phyloP scores from a whole-genome alignment of 2,329 filamentous ascomycete species.

The Rutstroemia sp. region DNA sequence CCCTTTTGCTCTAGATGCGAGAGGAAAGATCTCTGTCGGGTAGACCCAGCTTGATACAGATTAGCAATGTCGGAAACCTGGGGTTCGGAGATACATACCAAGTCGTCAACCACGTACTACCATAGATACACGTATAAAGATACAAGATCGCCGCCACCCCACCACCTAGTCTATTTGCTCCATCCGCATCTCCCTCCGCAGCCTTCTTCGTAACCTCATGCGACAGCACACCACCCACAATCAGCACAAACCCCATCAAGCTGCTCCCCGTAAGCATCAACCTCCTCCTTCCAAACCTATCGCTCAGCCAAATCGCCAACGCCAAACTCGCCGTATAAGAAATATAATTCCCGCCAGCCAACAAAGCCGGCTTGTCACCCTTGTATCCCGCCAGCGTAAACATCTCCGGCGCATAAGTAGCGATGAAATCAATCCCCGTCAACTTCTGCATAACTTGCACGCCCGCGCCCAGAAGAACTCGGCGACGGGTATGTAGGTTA shows the following conservation, averaged over 20 bases:
- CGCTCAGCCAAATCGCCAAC: neutral
- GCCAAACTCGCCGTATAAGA: neutral
- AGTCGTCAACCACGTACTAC: neutral
- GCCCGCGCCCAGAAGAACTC: neutral
- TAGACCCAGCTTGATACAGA: neutral
- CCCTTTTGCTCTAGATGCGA: neutral
- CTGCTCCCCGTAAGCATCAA: neutral
- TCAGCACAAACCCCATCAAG: neutral
- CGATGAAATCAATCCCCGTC: neutral
- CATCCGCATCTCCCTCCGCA: neutral
- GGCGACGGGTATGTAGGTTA: neutral
- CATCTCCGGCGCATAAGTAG: neutral
- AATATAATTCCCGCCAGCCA: neutral
- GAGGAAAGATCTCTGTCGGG: neutral
- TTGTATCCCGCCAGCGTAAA: neutral
- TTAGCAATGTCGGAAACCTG: neutral
- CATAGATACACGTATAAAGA: neutral
- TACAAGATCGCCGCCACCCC: neutral
- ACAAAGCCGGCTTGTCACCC: neutral
- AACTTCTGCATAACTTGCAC: neutral
- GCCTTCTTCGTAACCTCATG: neutral
- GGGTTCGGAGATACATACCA: neutral
- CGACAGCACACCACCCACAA: neutral
- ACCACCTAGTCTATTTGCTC: slow-evolving; percentile 5
- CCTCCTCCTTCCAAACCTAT: neutral